Evolutionary conservation across 2,329 filamentous ascomycete species (phyloP).

Genomic region (Emydomyces testavorans): DNA sequence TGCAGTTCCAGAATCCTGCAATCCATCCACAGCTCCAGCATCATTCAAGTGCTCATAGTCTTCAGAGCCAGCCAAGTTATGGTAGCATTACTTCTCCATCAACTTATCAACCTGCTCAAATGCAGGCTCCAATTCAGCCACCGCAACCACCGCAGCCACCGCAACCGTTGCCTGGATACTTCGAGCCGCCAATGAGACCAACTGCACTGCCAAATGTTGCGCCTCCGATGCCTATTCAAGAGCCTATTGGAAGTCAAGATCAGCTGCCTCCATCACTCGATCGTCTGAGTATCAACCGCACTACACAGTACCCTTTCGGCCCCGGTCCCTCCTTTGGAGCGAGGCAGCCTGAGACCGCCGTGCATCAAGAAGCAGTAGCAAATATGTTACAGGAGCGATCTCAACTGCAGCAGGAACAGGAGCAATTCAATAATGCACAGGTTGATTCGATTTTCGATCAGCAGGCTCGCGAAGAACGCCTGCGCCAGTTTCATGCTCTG

Average conservation of each 20-base stretch:
- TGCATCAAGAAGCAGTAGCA: constrained; percentile 46
- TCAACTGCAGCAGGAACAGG: constrained; percentile 50
- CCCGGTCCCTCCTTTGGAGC: constrained; percentile 37
- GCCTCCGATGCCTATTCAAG: constrained; percentile 35
- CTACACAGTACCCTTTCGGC: constrained; percentile 37
- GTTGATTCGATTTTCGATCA: constrained; percentile 39
- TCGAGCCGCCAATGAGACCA: constrained; percentile 47
- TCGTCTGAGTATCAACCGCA: constrained; percentile 50
- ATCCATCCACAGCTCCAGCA: constrained; percentile 63
- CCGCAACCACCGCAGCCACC: constrained; percentile 45
- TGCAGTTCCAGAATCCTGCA: constrained; percentile 51
- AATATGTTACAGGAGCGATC: constrained; percentile 51
- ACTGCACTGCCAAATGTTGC: constrained; percentile 31
- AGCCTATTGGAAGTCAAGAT: constrained; percentile 53
- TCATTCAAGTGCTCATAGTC: constrained; percentile 85
- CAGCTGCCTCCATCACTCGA: constrained; percentile 55
- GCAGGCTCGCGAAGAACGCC: constrained; percentile 50
- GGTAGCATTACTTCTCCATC: constrained; percentile 86
- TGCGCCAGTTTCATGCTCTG: constrained; percentile 73
- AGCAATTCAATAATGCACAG: constrained; percentile 40
- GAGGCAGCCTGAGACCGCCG: constrained; percentile 31
- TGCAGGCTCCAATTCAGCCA: constrained; percentile 48
- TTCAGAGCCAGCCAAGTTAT: constrained; percentile 95
- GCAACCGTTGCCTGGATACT: constrained; percentile 54
- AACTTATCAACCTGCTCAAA: constrained; percentile 52